Base-by-base conservation (phyloP, 306 rosid species). In the Pachyrhizus erosus region DNA sequence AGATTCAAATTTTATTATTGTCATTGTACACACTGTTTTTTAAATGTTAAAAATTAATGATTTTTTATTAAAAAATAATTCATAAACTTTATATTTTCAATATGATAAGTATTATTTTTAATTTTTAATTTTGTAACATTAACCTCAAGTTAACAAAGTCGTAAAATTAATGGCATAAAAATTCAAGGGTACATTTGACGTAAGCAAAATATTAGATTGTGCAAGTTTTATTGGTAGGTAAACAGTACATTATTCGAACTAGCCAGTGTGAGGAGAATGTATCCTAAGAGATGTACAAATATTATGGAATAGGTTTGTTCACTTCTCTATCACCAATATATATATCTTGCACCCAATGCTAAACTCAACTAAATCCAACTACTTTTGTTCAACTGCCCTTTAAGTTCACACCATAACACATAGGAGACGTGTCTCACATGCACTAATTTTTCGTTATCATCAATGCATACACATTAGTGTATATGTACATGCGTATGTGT, bases 321-420 rank as follows among this genome's bases (percentile, higher is more conserved):
- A 40, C 2, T 73, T 73, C 27, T 54, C 2, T 4, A 74, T 65
- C 40, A 48, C 29, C 39, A n/a, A n/a, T n/a, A 49, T 81, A 2
- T 31, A 31, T 34, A 37, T 66, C 88, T 84, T 84, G 88, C 82
- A 78, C 60, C 78, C 75, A 76, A 78, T 51, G 69, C 21, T 57
- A 74, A 82, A 76, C 73, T 80, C 89, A 88, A 88, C 91, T 73
- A 83, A 26, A 85, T 76, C 74, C 82, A 88, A 85, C 91, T 27
- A 88, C 87, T 85, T 88, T 65, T 8, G 91, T 72, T 88, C 87
- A 88, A 85, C 91, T 80, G 84, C 89, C 82, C 60, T 57, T 37
- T 2, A 17, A 40, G 40, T 65, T 83, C 51, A 80, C 17, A 67
- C 49, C 13, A 58, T 76, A 57, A 39, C 26, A 77, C 84, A 80